A percentile compares a stretch with the other conserved stretches of the same genome.
These are phyloP conservation scores for Mycena sanguinolenta DNA, from an alignment of 768 basidiomycete genomes.

Conservation along the genomic window DNA sequence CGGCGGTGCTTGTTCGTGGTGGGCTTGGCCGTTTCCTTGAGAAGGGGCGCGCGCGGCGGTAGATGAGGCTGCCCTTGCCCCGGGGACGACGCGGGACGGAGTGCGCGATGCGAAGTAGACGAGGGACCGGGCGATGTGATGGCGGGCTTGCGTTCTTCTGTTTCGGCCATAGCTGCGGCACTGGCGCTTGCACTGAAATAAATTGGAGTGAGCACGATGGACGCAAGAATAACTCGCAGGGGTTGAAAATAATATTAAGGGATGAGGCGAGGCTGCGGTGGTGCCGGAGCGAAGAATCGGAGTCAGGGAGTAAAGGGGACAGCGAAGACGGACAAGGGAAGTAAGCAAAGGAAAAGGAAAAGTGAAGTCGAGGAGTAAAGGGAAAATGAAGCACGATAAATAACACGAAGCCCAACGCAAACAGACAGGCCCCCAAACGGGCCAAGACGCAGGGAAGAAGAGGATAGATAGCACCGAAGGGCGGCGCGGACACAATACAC, in stretches of 20 bases:
- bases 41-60: background rate
- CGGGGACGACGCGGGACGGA: conserved; percentile 2
- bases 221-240: background rate
- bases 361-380: background rate
- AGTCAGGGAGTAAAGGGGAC: background rate
- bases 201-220: conserved; percentile 5
- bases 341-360: too few species aligned
- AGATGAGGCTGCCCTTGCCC: background rate
- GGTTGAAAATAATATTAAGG: background rate
- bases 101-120: conserved; percentile 4
- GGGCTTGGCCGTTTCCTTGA: background rate
- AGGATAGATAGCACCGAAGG: background rate
- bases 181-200: conserved; percentile 10
- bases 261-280: background rate
- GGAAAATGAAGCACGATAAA: background rate
- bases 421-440: conserved; percentile 4
- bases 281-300: conserved; percentile 15
- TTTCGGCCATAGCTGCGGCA: conserved; percentile 16
- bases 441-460: conserved; percentile 19
- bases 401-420: conserved; percentile 3
- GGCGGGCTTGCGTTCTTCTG: conserved; percentile 30
- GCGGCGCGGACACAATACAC: background rate
- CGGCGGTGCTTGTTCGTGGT: conserved; percentile 20
- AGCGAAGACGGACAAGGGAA: too few species aligned
- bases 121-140: background rate